These are phyloP conservation scores for Licmophora abbreviata DNA, from an alignment of 108 stramenopile species.

Conservation along the genomic window DNA sequence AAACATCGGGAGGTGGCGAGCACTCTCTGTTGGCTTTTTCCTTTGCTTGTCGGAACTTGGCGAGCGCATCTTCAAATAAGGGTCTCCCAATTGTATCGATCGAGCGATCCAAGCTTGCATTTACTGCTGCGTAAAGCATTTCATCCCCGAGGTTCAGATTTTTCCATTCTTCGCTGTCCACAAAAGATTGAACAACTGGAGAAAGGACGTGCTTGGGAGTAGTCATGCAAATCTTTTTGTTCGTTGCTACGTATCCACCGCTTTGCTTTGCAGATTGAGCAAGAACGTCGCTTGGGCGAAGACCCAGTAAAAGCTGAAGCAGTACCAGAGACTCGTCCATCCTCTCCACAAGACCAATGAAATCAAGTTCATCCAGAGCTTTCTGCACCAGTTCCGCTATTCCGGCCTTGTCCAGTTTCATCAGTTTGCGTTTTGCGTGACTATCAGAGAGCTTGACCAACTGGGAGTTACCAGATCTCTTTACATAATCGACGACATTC, in stretches of 20 bases:
- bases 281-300: slow-evolving; percentile 15
- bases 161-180: slow-evolving; percentile 3
- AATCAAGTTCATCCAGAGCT: slow-evolving; percentile 32
- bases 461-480: no score
- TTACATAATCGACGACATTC: no score
- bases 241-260: neutral
- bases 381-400: no score
- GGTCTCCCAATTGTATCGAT: slow-evolving; percentile 18
- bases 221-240: neutral
- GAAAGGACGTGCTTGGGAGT: neutral
- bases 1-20: no score
- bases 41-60: slow-evolving; percentile 3
- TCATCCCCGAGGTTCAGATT: slow-evolving; percentile 23
- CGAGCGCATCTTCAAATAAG: slow-evolving; percentile 11
- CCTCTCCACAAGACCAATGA: slow-evolving; percentile 40
- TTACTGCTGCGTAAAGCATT: slow-evolving; percentile 19
- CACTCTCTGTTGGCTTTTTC: slow-evolving; percentile 4
- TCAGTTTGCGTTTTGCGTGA: no score
- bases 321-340: slow-evolving; percentile 47
- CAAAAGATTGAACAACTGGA: neutral
- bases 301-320: slow-evolving; percentile 20
- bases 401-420: no score
- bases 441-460: no score
- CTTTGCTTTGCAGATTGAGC: slow-evolving; percentile 4
- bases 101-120: slow-evolving; percentile 18